Evolutionary conservation across 805 yeast genomes (phyloP).

Genomic region (Saccharomycopsis sp.): DNA sequence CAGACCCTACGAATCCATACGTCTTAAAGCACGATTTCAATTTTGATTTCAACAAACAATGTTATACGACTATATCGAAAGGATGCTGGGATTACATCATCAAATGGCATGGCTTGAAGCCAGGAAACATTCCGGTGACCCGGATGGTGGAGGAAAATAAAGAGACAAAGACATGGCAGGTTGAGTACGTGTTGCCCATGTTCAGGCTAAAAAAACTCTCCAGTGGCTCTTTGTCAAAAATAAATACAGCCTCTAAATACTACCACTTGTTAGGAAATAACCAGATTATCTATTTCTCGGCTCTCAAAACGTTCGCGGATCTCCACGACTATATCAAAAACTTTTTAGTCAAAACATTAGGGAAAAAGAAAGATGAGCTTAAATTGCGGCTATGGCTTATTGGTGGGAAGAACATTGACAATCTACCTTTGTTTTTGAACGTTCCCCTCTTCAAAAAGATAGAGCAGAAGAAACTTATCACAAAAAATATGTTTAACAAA

Average conservation of each 20-base stretch:
- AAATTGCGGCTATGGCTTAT: slow-evolving; percentile 12
- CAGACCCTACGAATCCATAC: slow-evolving; percentile 7
- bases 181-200: slow-evolving; percentile 10
- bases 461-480: slow-evolving; percentile 3
- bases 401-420: slow-evolving; percentile 4
- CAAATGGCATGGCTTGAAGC: slow-evolving; percentile 11
- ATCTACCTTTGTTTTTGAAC: slow-evolving; percentile 10
- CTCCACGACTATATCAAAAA: slow-evolving; percentile 5
- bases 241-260: background rate
- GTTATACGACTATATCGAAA: slow-evolving; percentile 3
- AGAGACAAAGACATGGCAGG: background rate
- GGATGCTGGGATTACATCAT: slow-evolving; percentile 3
- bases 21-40: slow-evolving; percentile 8
- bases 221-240: slow-evolving; percentile 4
- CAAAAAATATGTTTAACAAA: background rate
- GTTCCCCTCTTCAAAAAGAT: slow-evolving; percentile 9
- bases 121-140: slow-evolving; percentile 7
- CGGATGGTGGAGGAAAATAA: background rate
- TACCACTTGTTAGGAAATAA: slow-evolving; percentile 4
- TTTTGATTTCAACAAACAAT: slow-evolving; percentile 5
- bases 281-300: slow-evolving; percentile 7
- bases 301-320: slow-evolving; percentile 8
- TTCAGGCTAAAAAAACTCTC: slow-evolving; percentile 9
- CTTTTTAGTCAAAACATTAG: slow-evolving; percentile 4
- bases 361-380: background rate